Percentiles rank a stretch among this genome's conserved stretches.
phyloP scores from a whole-genome alignment of 2,329 filamentous ascomycete species.

The Talaromyces pinophilus region DNA sequence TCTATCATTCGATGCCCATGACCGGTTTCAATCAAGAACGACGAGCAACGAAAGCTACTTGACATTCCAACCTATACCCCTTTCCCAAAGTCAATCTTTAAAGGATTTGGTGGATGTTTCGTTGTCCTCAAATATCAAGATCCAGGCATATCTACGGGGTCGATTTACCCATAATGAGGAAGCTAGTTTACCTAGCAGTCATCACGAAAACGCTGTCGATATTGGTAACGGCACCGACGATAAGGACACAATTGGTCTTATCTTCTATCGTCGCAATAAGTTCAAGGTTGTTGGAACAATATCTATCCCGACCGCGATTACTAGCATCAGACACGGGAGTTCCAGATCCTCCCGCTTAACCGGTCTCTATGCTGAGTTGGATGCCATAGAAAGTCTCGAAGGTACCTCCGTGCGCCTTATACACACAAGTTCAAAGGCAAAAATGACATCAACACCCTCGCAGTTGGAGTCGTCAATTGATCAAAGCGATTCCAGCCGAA shows the following conservation, averaged over 20 bases:
- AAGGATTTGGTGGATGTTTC: not conserved
- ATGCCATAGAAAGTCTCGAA: conserved; percentile 21
- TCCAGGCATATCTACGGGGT: conserved; percentile 16
- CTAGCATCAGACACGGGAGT: not conserved
- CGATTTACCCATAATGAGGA: conserved; percentile 17
- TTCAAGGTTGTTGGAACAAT: conserved; percentile 22
- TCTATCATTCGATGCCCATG: conserved; percentile 4
- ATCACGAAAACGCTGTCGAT: not conserved
- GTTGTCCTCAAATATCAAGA: not conserved
- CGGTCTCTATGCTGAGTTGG: conserved; percentile 17
- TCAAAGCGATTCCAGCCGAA: not conserved
- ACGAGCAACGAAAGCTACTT: not conserved
- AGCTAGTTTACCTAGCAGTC: not conserved
- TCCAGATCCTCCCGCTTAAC: not conserved
- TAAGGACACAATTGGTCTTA: conserved; percentile 17
- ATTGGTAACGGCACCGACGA: not conserved
- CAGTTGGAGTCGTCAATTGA: not conserved
- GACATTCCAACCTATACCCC: not conserved
- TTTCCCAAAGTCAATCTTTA: not conserved
- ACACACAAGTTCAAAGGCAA: conserved; percentile 12
- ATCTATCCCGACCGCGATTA: conserved; percentile 8
- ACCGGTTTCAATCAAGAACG: not conserved
- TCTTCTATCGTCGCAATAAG: conserved; percentile 22
- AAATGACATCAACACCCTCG: not conserved
- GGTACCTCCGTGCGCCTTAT: conserved; percentile 15